These are phyloP conservation scores for Backusella macrospora DNA, from an alignment of 192 early-diverging fungal genomes.

Conservation along the genomic window DNA sequence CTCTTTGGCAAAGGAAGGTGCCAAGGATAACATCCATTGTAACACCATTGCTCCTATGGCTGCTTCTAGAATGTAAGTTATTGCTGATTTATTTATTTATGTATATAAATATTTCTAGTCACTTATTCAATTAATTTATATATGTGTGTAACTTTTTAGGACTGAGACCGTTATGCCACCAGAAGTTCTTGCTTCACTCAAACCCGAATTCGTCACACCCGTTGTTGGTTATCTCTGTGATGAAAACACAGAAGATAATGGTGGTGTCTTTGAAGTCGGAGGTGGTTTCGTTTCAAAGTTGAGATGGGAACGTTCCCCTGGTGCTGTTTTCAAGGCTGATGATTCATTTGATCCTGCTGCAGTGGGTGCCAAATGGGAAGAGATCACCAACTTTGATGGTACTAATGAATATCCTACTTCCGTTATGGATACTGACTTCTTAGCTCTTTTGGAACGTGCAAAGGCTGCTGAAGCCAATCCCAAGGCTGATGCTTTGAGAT, in stretches of 20 bases:
- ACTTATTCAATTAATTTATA: neutral
- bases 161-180: slow-evolving; percentile 96
- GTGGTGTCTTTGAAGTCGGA: slow-evolving; percentile 94
- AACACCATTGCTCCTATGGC: slow-evolving; percentile 98
- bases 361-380: slow-evolving; percentile 73
- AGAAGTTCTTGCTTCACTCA: slow-evolving; percentile 92
- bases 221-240: slow-evolving; percentile 93
- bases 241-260: slow-evolving; percentile 80
- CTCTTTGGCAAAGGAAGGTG: slow-evolving; percentile 93
- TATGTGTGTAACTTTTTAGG: slow-evolving; percentile 19
- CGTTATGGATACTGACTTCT: slow-evolving; percentile 83
- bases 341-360: slow-evolving; percentile 81
- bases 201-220: slow-evolving; percentile 97
- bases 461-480: slow-evolving; percentile 67
- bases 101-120: slow-evolving; percentile 26
- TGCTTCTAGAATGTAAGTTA: slow-evolving; percentile 82
- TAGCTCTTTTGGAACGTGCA: slow-evolving; percentile 76
- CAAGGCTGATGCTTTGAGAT: slow-evolving; percentile 60
- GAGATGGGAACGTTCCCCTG: slow-evolving; percentile 87
- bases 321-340: slow-evolving; percentile 92
- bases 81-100: neutral
- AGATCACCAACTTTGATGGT: slow-evolving; percentile 71
- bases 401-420: slow-evolving; percentile 70
- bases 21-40: slow-evolving; percentile 88
- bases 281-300: slow-evolving; percentile 93